Evolutionary conservation across 345 rosid genomes (phyloP), one percentile per base, ranked within the genome.

Genomic region (Heritiera fomes): DNA sequence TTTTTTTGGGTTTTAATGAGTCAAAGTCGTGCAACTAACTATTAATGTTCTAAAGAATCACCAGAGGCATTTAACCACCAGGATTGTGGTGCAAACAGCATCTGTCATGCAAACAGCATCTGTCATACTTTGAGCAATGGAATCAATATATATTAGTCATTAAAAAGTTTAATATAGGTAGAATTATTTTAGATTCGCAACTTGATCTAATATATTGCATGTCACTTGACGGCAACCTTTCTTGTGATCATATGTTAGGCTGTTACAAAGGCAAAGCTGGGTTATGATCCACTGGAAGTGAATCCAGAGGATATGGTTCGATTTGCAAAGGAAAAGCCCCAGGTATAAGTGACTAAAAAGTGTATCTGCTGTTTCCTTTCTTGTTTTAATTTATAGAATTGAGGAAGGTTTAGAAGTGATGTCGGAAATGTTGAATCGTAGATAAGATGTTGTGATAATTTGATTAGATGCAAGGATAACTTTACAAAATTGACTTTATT

Each of bases 261-360:
- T 58, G 99, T 95, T 75, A 93, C 99, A 38, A 95, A 91, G 91
- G 92, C 96, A 82, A 95, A 95, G 86, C 82, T 95, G 82, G 99
- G 99, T 71, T 95, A 92, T 88, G 97, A 95, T 89, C 99, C 99
- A 34, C 79, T 90, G 71, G 99, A 92, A 87, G 99, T 95, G 84
- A 92, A 95, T 88, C 99, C 99, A 77, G 99, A 95, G 84, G 99
- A 95, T 85, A 95, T 95, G 99, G 99, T 95, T 83, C 90, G 85
- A 78, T 92, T 92, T 90, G 98, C 99, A 20, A 92, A 82, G 87
- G 99, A 95, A 81, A 90, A 87, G 76, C 91, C 99, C 83, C 99
- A 95, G 98, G 98, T 95, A 86, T 65, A 74, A 66, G 66, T 79
- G 59, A 70, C 71, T 78, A 49, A 49, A 76, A 60, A 23, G 49